Conservation (phyloP, 164 flowering plant genomes). For the Euptelea pleiosperma region DNA sequence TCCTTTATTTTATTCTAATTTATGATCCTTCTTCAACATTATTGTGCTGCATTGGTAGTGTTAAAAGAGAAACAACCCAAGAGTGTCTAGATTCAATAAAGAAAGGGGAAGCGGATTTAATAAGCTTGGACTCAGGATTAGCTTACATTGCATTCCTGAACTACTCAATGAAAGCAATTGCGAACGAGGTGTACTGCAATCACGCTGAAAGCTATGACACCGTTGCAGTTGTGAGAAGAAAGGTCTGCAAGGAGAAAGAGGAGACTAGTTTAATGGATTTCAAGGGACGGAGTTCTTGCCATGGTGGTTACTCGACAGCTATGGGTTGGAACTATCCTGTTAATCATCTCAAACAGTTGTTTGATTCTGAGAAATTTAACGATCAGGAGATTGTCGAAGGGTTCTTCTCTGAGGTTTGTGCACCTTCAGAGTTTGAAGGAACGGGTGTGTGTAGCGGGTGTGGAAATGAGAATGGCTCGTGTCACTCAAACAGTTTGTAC, state of each 20-base stretch:
- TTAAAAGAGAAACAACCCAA: constrained; percentile 19
- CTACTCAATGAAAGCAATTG: constrained; percentile 31
- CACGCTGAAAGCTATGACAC: constrained; percentile 25
- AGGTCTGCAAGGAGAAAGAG: constrained; percentile 15
- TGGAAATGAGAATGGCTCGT: constrained; percentile 26
- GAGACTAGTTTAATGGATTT: constrained; percentile 21
- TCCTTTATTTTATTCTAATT: neutral
- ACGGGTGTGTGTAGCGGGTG: constrained; percentile 31
- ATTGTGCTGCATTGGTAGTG: constrained; percentile 5
- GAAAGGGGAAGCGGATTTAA: constrained; percentile 24
- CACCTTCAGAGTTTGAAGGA: constrained; percentile 36
- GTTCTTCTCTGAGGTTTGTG: constrained; percentile 34
- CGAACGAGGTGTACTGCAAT: constrained; percentile 29
- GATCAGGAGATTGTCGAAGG: constrained; percentile 17
- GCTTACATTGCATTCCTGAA: constrained; percentile 29
- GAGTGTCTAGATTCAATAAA: constrained; percentile 22
- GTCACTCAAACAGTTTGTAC: constrained; percentile 18
- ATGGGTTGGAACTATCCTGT: constrained; percentile 41
- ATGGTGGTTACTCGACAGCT: constrained; percentile 34
- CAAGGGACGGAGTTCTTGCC: constrained; percentile 32
- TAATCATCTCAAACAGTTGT: constrained; percentile 18
- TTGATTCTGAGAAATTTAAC: constrained; percentile 6
- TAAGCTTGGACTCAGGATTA: constrained; percentile 29
- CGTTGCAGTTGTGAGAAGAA: constrained; percentile 27
- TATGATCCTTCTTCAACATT: neutral